Evolutionary conservation across 2,329 filamentous ascomycete species (phyloP), one percentile per base, ranked within the genome.

Genomic region (Ophiostoma novo-ulmi): DNA sequence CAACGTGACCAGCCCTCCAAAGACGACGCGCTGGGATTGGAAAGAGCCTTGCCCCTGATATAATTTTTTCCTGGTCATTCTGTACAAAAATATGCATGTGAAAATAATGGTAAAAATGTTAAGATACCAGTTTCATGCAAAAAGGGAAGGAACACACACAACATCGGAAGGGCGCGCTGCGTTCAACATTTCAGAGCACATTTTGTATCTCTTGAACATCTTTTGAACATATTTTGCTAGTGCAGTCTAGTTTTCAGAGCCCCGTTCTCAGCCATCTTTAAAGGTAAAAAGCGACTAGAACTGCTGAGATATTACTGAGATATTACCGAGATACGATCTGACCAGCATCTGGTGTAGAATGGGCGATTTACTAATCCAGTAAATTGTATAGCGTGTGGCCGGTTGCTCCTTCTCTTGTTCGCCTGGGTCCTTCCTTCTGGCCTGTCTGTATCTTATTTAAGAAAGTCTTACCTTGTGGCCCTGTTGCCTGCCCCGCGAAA

Each of bases 51-150:
- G 52, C 52, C 52, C 52, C 52, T 58, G n/a, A 17, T 8, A 26
- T 20, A 1, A 1, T 14, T 61, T 58, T 61, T 63, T 63, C 44
- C 26, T 63, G 52, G 52, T 17, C 13, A 41, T 68, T 48, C n/a
- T 48, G 44, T 48, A 48, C 52, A 58, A 58, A 58, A 58, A 58
- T 14, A 31, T 58, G 52, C 52, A 58, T 58, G 52, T 58, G 52
- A 58, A 58, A 39, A 31, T 35, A 65, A 55, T 41, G 31, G n/a
- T 35, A 13, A 22, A 58, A 58, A 58, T 58, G 52, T 26, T 26
- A n/a, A n/a, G n/a, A n/a, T n/a, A 17, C 10, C n/a, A 14, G 52
- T 58, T 58, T 58, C 52, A 58, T 58, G 52, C 52, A 22, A 52
- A 17, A 69, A 36, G 39, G 41, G 26, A 31, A 67, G 17, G 22